phyloP scores from a whole-genome alignment of 129 eudicot species.

The Saposhnikovia divaricata region DNA sequence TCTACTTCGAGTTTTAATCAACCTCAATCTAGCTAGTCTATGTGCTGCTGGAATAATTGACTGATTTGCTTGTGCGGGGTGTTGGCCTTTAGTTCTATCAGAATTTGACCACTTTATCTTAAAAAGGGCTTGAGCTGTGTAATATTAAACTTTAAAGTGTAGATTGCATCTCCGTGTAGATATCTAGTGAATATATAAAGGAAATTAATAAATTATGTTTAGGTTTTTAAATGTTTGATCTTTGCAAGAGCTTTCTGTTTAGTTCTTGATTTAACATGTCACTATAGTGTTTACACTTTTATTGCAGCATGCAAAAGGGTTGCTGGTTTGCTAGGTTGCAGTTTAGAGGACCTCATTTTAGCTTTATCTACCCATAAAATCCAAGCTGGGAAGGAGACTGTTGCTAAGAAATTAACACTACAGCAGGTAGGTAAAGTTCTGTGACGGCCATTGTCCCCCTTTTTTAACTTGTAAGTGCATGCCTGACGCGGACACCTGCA shows the following conservation, averaged over 20 bases:
- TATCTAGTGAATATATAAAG: not conserved
- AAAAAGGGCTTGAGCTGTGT: not conserved
- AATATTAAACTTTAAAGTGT: not conserved
- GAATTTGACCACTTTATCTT: not conserved
- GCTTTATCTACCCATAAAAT: too few species aligned
- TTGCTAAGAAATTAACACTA: too few species aligned
- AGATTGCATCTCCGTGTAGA: not conserved
- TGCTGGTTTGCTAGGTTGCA: conserved; percentile 78
- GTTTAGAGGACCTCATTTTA: conserved; percentile 46
- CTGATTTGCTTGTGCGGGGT: not conserved
- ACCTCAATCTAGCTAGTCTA: not conserved
- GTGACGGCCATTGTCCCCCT: too few species aligned
- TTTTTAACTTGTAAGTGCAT: too few species aligned
- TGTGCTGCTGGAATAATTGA: not conserved
- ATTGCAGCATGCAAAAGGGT: conserved; percentile 62
- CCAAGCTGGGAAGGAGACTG: too few species aligned
- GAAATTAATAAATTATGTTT: too few species aligned
- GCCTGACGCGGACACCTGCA: too few species aligned
- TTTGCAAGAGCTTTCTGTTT: not conserved
- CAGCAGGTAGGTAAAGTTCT: too few species aligned
- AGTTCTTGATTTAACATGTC: not conserved
- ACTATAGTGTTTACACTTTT: not conserved
- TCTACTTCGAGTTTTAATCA: too few species aligned
- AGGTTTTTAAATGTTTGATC: not conserved
- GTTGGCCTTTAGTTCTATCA: not conserved